Evolutionary conservation across 768 basidiomycete species (phyloP), one percentile per base, ranked within the genome.

Genomic region (Tremella fuciformis): DNA sequence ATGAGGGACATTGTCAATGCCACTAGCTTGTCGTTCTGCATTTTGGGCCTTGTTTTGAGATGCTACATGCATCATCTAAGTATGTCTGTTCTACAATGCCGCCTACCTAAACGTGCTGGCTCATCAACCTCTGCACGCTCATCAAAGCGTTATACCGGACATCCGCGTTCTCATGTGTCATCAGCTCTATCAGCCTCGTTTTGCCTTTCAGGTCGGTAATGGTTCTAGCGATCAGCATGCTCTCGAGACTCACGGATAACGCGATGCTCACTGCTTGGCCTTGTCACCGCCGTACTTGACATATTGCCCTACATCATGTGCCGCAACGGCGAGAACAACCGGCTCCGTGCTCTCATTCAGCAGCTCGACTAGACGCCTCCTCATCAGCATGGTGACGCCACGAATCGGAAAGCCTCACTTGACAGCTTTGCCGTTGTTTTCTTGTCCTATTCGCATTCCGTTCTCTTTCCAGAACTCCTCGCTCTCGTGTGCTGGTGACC

Each of bases 391-490:
- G 42, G 16, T 4, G 22, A 46, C 42, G 15, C 19, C 29, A n/a
- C 37, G 7, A 22, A 16, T 18, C 6, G 0, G 25, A 24, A 9
- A 53, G 64, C 11, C 80, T 49, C 60, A 92, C 94, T 88, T 92
- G 58, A 98, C 81, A 59, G 89, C 87, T 68, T 87, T 84, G 64
- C 86, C 82, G 70, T 91, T 87, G 54, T 83, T 84, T 61, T 97
- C 92, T 64, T 91, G 89, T 42, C 69, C 72, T n/a, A 98, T 78
- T 72, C 85, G 90, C 7, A 80, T 78, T 3, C 88, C 92, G 71
- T 98, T 97, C 80, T 93, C 91, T 71, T 88, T 89, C 96, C 96
- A 99, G 80, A 99, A 99, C 37, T 91, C 85, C 60, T 97, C 94
- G 1, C 89, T 93, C 72, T 92, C 89, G 71, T 99, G 96, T 9